Base-by-base conservation (phyloP, 495 filamentous ascomycete species). In the Neurospora sp. region DNA sequence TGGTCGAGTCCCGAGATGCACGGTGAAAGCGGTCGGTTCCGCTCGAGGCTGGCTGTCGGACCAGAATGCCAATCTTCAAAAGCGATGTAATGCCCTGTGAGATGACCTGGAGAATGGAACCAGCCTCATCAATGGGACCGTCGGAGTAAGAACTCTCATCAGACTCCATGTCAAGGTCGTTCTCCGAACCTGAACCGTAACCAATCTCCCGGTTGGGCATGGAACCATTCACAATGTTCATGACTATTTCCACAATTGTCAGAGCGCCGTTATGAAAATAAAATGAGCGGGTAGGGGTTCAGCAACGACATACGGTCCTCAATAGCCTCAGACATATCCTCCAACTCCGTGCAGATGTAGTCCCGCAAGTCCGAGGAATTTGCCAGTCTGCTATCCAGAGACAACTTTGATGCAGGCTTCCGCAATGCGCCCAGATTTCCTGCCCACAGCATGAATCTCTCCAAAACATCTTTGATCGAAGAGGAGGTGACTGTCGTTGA, bases 381-480 rank as follows among this genome's bases (percentile, higher is more conserved):
- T 3, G 45, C 27, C 0, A 73, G 68, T 3, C 72, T 69, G n/a
- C 37, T 48, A 3, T 77, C 75, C 1, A 77, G 72, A 6, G 75
- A 77, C 3, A 75, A 0, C 16, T 40, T 71, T 8, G 69, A 39
- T 8, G 14, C 27, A 0, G 75, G 69, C 17, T 31, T n/a, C 3
- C 69, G 72, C 38, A 75, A 27, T 1, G 70, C 75, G 0, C 75
- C 75, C 7, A 74, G 31, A 17, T 73, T 75, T 6, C 75, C 75
- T 1, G 74, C 70, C 74, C 75, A 75, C 16, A 77, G 68, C 9
- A 59, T 69, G 31, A 74, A 77, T 40, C 72, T 68, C 61, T 75
- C 75, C 9, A 75, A 2, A 8, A 31, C 65, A 65, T 77, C 75
- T 10, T 53, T 44, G 9, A 73, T 27, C 0, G 37, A 20, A 0